These are phyloP conservation scores for Ceratocystis albifundus DNA, from an alignment of 2,329 filamentous ascomycete genomes.

Conservation along the genomic window DNA sequence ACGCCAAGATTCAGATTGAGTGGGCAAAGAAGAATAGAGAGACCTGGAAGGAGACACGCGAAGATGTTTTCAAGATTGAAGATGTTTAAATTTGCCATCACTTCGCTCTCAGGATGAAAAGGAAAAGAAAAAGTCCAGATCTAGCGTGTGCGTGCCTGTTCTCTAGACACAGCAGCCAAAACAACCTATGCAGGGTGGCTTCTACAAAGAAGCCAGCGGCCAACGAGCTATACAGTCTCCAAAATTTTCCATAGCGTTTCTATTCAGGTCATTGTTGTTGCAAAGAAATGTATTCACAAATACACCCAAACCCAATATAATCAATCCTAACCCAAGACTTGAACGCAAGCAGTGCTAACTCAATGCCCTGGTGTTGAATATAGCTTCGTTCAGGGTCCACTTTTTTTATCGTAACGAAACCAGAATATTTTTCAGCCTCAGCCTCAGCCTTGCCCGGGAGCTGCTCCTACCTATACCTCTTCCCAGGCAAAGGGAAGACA, in stretches of 20 bases:
- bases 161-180: not conserved
- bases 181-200: not conserved
- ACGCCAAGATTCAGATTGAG: slow-evolving; percentile 83
- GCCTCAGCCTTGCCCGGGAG: not conserved
- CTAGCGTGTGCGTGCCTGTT: too few relatives aligned
- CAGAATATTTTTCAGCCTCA: not conserved
- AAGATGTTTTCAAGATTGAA: slow-evolving; percentile 80
- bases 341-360: not conserved
- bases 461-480: not conserved
- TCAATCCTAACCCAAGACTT: too few relatives aligned
- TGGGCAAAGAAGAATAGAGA: slow-evolving; percentile 86
- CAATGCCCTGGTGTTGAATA: not conserved
- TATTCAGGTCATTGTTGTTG: not conserved
- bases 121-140: not conserved
- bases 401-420: not conserved
- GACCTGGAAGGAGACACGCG: slow-evolving; percentile 82
- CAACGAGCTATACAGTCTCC: not conserved
- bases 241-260: slow-evolving; percentile 4
- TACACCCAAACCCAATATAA: too few relatives aligned
- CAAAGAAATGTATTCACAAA: not conserved
- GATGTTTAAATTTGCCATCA: slow-evolving; percentile 35
- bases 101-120: not conserved
- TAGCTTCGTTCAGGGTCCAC: not conserved
- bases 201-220: not conserved
- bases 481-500: not conserved